Conservation (phyloP, 257 asterid genomes). For the Craterostigma plantagineum region DNA sequence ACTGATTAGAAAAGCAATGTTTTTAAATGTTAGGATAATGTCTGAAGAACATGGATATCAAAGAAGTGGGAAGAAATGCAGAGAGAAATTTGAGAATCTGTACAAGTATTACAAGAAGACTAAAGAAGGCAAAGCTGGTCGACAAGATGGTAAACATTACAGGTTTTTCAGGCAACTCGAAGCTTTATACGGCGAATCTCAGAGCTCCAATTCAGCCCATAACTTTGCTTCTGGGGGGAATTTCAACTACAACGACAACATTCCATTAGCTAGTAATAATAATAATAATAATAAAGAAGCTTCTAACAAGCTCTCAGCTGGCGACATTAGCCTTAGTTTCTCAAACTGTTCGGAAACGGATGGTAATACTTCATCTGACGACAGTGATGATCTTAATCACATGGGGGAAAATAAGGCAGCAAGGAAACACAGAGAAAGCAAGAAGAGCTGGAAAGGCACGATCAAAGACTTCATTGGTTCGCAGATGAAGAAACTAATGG, state of each 20-base stretch:
- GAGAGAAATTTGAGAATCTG: conserved; percentile 83
- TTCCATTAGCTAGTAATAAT: conserved; percentile 1
- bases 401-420: too few relatives aligned
- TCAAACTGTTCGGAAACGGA: conserved; percentile 38
- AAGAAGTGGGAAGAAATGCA: conserved; percentile 85
- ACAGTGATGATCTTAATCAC: conserved; percentile 11
- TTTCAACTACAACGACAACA: conserved; percentile 15
- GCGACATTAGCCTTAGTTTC: conserved; percentile 43
- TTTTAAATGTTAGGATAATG: conserved; percentile 40
- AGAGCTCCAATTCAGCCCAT: conserved; percentile 6
- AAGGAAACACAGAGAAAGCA: conserved; percentile 25
- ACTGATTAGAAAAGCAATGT: neutral
- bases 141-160: conserved; percentile 88
- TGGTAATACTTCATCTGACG: conserved; percentile 27
- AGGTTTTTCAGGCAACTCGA: conserved; percentile 86
- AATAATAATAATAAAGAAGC: conserved; percentile 23
- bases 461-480: conserved; percentile 43
- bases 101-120: conserved; percentile 95
- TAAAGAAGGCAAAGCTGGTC: conserved; percentile 80
- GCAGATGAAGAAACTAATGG: conserved; percentile 54
- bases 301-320: conserved; percentile 11
- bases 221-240: conserved; percentile 6
- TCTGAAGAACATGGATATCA: conserved; percentile 67
- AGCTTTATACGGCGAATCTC: conserved; percentile 53
- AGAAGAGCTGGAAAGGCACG: conserved; percentile 37